Percentiles rank a stretch among this genome's conserved stretches.
Conservation (phyloP, 495 filamentous ascomycete species). For the Aspergillus hancockii region DNA sequence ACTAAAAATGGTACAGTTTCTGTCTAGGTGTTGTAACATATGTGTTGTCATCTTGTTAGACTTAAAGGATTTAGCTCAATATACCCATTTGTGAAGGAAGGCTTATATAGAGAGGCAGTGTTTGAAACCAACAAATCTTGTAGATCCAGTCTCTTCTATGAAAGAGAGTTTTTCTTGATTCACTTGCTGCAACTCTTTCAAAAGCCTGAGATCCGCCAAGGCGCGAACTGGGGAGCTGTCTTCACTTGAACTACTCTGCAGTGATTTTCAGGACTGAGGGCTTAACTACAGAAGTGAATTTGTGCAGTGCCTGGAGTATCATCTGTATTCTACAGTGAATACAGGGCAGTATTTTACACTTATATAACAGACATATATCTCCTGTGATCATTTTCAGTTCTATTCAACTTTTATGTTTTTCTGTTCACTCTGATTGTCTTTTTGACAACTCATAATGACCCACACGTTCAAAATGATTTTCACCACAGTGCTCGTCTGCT, state of each 20-base stretch:
- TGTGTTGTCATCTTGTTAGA: background rate
- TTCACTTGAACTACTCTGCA: too few species aligned
- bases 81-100: background rate
- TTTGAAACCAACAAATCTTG: background rate
- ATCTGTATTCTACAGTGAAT: too few species aligned
- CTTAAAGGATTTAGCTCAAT: background rate
- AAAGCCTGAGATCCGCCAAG: background rate
- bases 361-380: too few species aligned
- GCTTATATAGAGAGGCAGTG: background rate
- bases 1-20: background rate
- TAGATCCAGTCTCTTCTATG: background rate
- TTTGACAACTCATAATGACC: background rate
- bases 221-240: background rate
- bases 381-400: too few species aligned
- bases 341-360: too few species aligned
- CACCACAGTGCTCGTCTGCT: background rate
- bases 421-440: too few species aligned
- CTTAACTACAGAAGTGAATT: too few species aligned
- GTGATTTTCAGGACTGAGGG: too few species aligned
- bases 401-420: too few species aligned
- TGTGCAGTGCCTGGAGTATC: too few species aligned
- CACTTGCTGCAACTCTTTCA: too few species aligned
- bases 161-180: background rate
- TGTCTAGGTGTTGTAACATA: background rate
- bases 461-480: background rate